Base-by-base conservation (phyloP, 208 protist species). In the Strigomonas culicis region DNA sequence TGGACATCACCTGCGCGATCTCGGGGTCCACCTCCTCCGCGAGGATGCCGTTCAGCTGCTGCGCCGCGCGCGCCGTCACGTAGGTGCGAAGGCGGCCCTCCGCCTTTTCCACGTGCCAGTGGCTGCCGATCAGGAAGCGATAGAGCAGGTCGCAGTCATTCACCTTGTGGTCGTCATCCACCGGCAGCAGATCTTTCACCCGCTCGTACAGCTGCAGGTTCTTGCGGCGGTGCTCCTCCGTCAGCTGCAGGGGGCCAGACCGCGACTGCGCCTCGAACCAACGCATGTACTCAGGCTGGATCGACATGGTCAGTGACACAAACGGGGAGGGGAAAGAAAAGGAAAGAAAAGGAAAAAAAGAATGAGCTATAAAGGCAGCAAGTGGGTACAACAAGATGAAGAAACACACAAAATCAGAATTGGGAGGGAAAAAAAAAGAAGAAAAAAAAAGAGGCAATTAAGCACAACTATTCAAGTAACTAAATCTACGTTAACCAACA, bases 131-230 rank as follows among this genome's bases (percentile, higher is more conserved):
- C 11, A 94, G 66, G 68, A 91, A 92, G 47, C 88, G 77, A 53
- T 91, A 94, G 31, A 94, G 63, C 11, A 94, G 51, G 55, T 94
- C 88, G 64, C 85, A 94, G 65, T 94, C 88, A 44, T 53, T 87
- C 11, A 79, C 31, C 60, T 90, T 92, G 55, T 89, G 66, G 11
- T 8, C 51, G 61, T 94, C 88, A n/a, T 76, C 55, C 31, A 92
- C 73, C 6, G 88, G 88, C 19, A 94, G 51, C 55, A 90, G 44
- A 46, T 86, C 77, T 1, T 36, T 21, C 30, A 94, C 31, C 27
- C 52, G 58, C 15, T 58, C 30, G 25, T 52, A 53, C 22, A 90
- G 66, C 47, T 89, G 52, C 8, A 75, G 63, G 49, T 94, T 94
- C 68, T 88, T 90, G 17, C 58, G 43, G n/a, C 74, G 72, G 44